Evolutionary conservation across 495 filamentous ascomycete genomes (phyloP).

Genomic region (Trichoderma erinaceum): DNA sequence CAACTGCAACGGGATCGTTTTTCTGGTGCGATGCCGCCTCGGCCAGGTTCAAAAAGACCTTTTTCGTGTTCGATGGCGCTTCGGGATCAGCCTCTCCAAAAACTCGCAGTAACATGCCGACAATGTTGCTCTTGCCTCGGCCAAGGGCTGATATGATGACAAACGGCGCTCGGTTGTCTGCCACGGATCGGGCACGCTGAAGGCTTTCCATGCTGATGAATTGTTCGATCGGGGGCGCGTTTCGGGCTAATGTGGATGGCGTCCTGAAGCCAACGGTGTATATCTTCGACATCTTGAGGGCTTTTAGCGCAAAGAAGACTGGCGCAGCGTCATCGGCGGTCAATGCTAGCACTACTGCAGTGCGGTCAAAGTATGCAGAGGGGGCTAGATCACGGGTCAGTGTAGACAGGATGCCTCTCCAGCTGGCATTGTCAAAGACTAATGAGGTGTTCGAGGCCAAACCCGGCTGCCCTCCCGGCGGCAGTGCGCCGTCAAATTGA

Average conservation of each 20-base stretch:
- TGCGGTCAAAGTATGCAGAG: conserved; percentile 66
- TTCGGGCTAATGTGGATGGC: conserved; percentile 53
- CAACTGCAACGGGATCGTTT: conserved; percentile 63
- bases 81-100: conserved; percentile 39
- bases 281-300: conserved; percentile 68
- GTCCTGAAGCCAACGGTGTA: conserved; percentile 80
- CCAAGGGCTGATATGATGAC: conserved; percentile 73
- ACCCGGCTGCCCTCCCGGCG: conserved; percentile 23
- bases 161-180: conserved; percentile 51
- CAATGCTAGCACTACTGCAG: conserved; percentile 65
- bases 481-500: conserved; percentile 25
- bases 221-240: conserved; percentile 56
- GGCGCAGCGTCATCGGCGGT: conserved; percentile 65
- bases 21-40: conserved; percentile 52
- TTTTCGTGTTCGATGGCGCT: conserved; percentile 50
- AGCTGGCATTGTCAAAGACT: conserved; percentile 71
- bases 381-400: conserved; percentile 75
- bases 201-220: conserved; percentile 76
- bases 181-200: conserved; percentile 51
- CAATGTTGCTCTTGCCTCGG: conserved; percentile 68
- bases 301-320: conserved; percentile 67
- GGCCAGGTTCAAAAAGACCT: conserved; percentile 75
- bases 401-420: conserved; percentile 77
- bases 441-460: conserved; percentile 42
- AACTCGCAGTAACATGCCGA: conserved; percentile 70